Evolutionary conservation across 1,284 basidiomycete species (phyloP), one percentile per base, ranked within the genome.

Genomic region (Phaffia rhodozyma): DNA sequence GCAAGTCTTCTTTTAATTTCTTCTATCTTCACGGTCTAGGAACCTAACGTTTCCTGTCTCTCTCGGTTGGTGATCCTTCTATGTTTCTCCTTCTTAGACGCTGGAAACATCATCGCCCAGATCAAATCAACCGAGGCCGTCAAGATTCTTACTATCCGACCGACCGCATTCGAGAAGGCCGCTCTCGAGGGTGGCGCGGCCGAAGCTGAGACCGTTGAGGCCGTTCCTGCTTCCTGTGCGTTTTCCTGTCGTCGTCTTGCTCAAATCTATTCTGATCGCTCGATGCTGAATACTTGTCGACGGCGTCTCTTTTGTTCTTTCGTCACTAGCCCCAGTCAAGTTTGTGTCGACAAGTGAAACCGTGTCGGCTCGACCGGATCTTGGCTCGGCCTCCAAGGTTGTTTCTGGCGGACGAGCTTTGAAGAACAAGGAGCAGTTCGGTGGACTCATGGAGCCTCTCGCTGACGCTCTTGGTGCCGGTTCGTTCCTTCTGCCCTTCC

Each of bases 391-490:
- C 4, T 80, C 83, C 60, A 84, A 90, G 55, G 86, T 98, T 55
- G 90, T 98, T 18, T 97, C 94, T 1, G 96, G 96, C 66, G 96
- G 96, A 53, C 83, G 96, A 67, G 94, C 93, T 13, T 80, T 98
- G 73, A 98, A 97, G 82, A 89, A 88, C 69, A 87, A 90, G 49
- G 90, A 96, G 72, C 94, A 87, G 60, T 98, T 98, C 78, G 84
- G 86, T 63, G 78, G 83, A 63, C 89, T 89, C 43, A 80, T 98
- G 59, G 89, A 94, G 73, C 96, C 96, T 0, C 82, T 98, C 13
- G 92, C 96, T 1, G 96, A 98, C 75, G 84, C 82, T 16, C 81
- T 98, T 43, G 90, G 90, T 63, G 96, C 96, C 25, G 75, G 75
- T 75, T 54, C 69, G 74, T 70, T 16, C 61, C 32, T 34, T 43